phyloP scores from a whole-genome alignment of 2,329 filamentous ascomycete genomes.

The Alternaria triticimaculans region DNA sequence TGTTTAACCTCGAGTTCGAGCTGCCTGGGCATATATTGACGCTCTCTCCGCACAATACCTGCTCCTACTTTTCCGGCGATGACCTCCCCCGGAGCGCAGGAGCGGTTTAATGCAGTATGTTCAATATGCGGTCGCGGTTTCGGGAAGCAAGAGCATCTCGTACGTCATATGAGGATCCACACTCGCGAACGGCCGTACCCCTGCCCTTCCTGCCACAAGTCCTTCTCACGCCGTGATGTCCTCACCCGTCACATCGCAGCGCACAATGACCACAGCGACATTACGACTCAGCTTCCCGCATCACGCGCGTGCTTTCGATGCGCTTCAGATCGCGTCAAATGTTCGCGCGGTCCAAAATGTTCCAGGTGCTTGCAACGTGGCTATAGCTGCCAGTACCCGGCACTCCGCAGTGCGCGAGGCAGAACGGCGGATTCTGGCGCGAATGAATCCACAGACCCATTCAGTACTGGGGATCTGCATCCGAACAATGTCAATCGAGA shows the following conservation, averaged over 20 bases:
- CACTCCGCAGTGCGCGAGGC: background rate
- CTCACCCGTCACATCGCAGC: constrained; percentile 14
- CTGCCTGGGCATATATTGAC: background rate
- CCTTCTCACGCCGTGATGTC: constrained; percentile 10
- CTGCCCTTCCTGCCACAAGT: constrained; percentile 16
- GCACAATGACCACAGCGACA: constrained; percentile 6
- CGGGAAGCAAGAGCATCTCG: constrained; percentile 17
- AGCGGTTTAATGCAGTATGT: background rate
- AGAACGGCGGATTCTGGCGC: background rate
- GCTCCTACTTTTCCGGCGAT: background rate
- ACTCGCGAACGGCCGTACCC: constrained; percentile 18
- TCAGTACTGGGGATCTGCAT: background rate
- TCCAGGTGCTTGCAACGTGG: constrained; percentile 28
- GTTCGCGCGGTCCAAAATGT: constrained; percentile 36
- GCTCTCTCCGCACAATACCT: background rate
- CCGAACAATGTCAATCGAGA: background rate
- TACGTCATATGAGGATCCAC: constrained; percentile 18
- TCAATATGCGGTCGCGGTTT: constrained; percentile 12
- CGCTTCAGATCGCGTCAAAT: constrained; percentile 35
- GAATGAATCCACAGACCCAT: background rate
- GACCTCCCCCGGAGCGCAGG: background rate
- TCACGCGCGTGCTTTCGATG: constrained; percentile 35
- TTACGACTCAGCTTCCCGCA: background rate
- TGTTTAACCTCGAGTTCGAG: background rate
- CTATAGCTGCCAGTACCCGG: constrained; percentile 31